Percentiles rank a stretch among this genome's conserved stretches.
These are phyloP conservation scores for Chrysanthemum lavandulifolium DNA, from an alignment of 129 eudicot genomes.

Conservation along the genomic window DNA sequence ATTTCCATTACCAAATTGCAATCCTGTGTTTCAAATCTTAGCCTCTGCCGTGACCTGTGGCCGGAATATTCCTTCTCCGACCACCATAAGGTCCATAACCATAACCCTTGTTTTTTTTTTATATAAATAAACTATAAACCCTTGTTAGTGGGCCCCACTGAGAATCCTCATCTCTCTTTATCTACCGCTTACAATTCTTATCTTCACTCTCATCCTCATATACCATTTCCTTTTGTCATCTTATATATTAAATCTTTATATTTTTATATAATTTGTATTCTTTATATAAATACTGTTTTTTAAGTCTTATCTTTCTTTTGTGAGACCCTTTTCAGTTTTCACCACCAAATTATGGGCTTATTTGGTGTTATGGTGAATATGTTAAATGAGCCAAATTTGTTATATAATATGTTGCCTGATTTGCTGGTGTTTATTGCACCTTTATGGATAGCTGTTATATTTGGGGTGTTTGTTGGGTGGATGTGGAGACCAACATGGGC, in stretches of 20 bases:
- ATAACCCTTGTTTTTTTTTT: neutral
- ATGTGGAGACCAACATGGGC: conserved; percentile 80
- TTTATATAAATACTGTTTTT: neutral
- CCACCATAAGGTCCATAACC: conserved; percentile 15
- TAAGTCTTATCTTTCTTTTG: conserved; percentile 11
- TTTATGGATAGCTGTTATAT: conserved; percentile 68
- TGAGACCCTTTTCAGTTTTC: neutral
- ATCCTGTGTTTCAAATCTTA: neutral
- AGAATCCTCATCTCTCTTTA: conserved; percentile 26
- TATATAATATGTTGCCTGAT: conserved; percentile 33
- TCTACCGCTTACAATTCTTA: conserved; percentile 33
- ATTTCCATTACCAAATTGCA: conserved; percentile 1
- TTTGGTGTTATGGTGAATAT: conserved; percentile 41
- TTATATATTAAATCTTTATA: neutral
- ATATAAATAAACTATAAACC: neutral
- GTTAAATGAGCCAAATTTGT: conserved; percentile 44
- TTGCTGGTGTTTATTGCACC: conserved; percentile 55
- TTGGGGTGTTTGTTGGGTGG: conserved; percentile 91
- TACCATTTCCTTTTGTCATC: conserved; percentile 23
- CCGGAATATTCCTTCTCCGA: neutral
- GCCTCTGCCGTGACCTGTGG: conserved; percentile 14
- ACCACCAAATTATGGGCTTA: conserved; percentile 34
- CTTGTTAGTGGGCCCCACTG: conserved; percentile 21
- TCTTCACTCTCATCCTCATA: conserved; percentile 35
- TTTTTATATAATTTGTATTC: neutral